Evolutionary conservation across 208 protist species (phyloP).

Genomic region (Trypanosoma melophagium): DNA sequence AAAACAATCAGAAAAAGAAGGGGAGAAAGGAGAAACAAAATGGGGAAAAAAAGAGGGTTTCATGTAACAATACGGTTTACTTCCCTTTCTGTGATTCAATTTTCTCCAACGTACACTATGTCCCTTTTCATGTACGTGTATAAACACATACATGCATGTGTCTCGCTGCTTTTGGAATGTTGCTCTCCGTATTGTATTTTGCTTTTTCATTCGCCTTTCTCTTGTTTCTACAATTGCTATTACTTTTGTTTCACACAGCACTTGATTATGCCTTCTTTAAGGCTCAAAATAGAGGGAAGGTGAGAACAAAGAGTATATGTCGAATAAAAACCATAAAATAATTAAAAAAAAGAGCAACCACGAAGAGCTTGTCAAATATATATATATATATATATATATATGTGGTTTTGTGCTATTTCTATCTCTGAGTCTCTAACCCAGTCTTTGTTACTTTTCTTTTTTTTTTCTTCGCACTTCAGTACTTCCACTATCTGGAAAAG

Average conservation of each 20-base stretch:
- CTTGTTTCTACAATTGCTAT: neutral
- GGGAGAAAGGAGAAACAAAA: too few species aligned
- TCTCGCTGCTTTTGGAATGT: neutral
- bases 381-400: too few species aligned
- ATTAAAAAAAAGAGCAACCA: neutral
- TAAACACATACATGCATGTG: too few species aligned
- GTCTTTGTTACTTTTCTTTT: neutral
- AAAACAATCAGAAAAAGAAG: too few species aligned
- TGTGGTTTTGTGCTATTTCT: too few species aligned
- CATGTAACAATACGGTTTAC: too few species aligned
- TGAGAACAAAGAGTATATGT: neutral
- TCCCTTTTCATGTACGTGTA: too few species aligned
- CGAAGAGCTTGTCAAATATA: neutral
- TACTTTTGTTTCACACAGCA: neutral
- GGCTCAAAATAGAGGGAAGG: slow-evolving; percentile 14
- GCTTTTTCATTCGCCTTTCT: neutral
- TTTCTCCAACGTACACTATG: too few species aligned
- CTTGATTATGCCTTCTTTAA: neutral
- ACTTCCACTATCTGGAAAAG: neutral
- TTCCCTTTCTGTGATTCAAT: too few species aligned
- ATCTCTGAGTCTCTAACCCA: too few species aligned
- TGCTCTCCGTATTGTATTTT: neutral
- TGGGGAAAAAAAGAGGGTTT: too few species aligned
- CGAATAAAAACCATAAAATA: slow-evolving; percentile 12
- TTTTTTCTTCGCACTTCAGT: neutral